phyloP scores from a whole-genome alignment of 331 rosid species.

The Quercus lobata region DNA sequence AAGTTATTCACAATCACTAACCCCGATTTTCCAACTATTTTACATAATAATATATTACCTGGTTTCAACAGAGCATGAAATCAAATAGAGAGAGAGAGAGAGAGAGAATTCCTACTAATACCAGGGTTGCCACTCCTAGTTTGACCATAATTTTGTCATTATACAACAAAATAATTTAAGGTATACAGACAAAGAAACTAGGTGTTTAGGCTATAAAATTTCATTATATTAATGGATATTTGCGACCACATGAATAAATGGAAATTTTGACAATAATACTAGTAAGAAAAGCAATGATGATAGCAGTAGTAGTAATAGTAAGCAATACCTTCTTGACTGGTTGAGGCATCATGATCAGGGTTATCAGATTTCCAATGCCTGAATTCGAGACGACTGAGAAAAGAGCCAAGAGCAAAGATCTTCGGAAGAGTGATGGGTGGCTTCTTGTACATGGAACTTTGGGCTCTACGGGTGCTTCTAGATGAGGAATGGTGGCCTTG shows the following conservation, averaged over 20 bases:
- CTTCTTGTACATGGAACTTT: conserved; percentile 25
- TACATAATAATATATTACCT: neutral
- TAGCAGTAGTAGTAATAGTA: neutral
- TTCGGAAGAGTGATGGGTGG: conserved; percentile 53
- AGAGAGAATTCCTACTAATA: neutral
- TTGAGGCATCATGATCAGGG: conserved; percentile 51
- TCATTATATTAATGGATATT: neutral
- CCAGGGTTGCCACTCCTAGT: neutral
- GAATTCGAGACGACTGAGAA: conserved; percentile 66
- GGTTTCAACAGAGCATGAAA: neutral
- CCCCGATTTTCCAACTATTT: neutral
- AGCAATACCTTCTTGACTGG: conserved; percentile 79
- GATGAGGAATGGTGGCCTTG: conserved; percentile 37
- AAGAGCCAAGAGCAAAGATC: conserved; percentile 83
- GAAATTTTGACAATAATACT: neutral
- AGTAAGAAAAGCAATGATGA: neutral
- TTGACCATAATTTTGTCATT: neutral
- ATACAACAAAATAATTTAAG: neutral
- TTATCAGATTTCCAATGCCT: conserved; percentile 52
- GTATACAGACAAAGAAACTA: neutral
- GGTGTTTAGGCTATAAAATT: neutral
- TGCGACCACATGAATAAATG: neutral
- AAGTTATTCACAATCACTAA: no score
- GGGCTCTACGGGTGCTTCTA: conserved; percentile 27
- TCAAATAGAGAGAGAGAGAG: neutral